Conservation (phyloP, 106 monocot species). For the Allium sativum region DNA sequence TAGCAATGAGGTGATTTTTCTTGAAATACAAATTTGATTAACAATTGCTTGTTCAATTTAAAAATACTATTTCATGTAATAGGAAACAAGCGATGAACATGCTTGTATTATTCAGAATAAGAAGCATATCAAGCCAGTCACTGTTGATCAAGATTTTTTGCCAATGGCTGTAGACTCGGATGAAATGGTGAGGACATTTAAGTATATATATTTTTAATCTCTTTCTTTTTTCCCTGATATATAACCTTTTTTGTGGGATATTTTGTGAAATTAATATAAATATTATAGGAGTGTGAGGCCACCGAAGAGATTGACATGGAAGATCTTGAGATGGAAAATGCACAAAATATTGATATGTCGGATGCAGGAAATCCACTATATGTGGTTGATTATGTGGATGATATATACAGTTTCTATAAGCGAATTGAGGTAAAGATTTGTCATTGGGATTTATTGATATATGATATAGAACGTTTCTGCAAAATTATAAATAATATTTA, state of each 20-base stretch:
- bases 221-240: background rate
- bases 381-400: slow-evolving; percentile 57
- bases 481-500: no score
- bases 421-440: slow-evolving; percentile 10
- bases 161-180: background rate
- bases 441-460: no score
- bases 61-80: no score
- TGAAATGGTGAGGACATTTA: background rate
- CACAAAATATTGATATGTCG: slow-evolving; percentile 40
- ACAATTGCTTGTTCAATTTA: no score
- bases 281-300: background rate
- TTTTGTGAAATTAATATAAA: background rate
- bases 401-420: slow-evolving; percentile 49
- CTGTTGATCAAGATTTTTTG: no score
- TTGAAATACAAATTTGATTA: no score
- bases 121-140: no score
- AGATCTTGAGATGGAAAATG: background rate
- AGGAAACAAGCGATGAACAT: no score
- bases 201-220: background rate
- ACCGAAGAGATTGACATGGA: background rate
- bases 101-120: no score
- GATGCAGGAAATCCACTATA: slow-evolving; percentile 57
- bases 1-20: no score
- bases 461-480: no score
- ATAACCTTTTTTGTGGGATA: background rate